These are phyloP conservation scores for Leishmania lainsoni DNA, from an alignment of 208 protist genomes.

Conservation along the genomic window DNA sequence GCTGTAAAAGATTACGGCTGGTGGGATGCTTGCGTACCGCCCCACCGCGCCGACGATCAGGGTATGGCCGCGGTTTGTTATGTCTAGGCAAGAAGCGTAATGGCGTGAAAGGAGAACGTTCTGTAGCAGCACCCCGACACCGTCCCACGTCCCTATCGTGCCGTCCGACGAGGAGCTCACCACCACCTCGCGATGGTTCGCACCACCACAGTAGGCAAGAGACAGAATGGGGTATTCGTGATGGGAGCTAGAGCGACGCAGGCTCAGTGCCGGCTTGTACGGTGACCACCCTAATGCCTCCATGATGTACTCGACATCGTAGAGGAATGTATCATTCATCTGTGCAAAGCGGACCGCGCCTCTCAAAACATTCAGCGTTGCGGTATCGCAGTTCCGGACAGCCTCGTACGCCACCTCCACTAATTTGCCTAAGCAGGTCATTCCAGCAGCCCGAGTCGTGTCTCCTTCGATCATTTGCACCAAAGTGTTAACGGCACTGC, in stretches of 20 bases:
- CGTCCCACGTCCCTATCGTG: constrained; percentile 86
- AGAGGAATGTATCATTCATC: constrained; percentile 80
- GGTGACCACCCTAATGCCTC: constrained; percentile 80
- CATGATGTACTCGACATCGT: constrained; percentile 91
- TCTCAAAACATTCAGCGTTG: constrained; percentile 53
- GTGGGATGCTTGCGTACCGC: constrained; percentile 42
- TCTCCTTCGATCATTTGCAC: constrained; percentile 78
- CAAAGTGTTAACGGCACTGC: constrained; percentile 53
- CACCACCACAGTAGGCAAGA: constrained; percentile 67
- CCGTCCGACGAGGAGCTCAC: constrained; percentile 85
- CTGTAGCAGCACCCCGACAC: constrained; percentile 61
- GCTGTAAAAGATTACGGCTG: constrained; percentile 81
- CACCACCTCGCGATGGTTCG: constrained; percentile 62
- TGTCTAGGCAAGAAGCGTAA: constrained; percentile 85
- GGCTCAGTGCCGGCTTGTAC: constrained; percentile 60
- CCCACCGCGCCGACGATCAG: constrained; percentile 81
- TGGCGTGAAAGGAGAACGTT: constrained; percentile 79
- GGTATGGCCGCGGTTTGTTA: constrained; percentile 70
- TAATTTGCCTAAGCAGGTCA: constrained; percentile 87
- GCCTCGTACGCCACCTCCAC: constrained; percentile 76
- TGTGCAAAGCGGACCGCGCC: constrained; percentile 57
- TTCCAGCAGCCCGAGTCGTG: constrained; percentile 76
- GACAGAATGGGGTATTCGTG: constrained; percentile 73
- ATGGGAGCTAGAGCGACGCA: constrained; percentile 54
- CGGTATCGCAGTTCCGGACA: constrained; percentile 56